These are phyloP conservation scores for Euphorbia lathyris DNA, from an alignment of 345 rosid species.

Conservation along the genomic window DNA sequence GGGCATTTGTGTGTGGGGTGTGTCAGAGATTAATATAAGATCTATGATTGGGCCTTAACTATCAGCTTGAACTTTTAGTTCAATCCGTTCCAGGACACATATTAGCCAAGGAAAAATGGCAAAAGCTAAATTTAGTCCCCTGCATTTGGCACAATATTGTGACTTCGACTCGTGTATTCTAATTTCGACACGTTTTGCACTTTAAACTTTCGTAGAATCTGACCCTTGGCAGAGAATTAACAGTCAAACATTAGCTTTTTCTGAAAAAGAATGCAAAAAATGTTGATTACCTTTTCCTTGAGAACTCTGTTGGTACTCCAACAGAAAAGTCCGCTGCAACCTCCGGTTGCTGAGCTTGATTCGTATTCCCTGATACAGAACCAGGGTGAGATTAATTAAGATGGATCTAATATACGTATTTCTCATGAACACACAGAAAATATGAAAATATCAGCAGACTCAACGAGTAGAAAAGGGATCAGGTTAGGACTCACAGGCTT, in stretches of 20 bases:
- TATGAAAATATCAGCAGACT: neutral
- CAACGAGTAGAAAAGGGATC: slow-evolving; percentile 8
- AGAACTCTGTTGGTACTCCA: slow-evolving; percentile 61
- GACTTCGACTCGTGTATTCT: neutral
- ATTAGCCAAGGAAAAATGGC: neutral
- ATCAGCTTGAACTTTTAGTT: no score
- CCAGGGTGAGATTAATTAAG: slow-evolving; percentile 9
- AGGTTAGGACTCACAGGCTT: slow-evolving; percentile 58
- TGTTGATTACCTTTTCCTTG: slow-evolving; percentile 52
- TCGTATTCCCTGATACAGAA: slow-evolving; percentile 66
- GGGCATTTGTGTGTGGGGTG: no score
- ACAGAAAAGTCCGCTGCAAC: slow-evolving; percentile 79
- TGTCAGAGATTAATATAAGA: no score
- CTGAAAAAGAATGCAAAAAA: slow-evolving; percentile 1
- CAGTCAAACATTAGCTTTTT: no score
- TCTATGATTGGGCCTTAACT: no score
- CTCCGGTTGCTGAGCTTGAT: slow-evolving; percentile 69
- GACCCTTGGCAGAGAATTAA: neutral
- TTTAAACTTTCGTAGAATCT: neutral
- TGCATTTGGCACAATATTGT: no score
- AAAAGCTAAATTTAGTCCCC: no score
- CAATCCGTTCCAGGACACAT: no score
- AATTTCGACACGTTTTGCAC: neutral
- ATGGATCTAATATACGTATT: neutral
- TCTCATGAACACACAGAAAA: neutral